Percentiles rank a stretch among this genome's conserved stretches.
Conservation (phyloP, 2,329 filamentous ascomycete species). For the Mycogone perniciosa region DNA sequence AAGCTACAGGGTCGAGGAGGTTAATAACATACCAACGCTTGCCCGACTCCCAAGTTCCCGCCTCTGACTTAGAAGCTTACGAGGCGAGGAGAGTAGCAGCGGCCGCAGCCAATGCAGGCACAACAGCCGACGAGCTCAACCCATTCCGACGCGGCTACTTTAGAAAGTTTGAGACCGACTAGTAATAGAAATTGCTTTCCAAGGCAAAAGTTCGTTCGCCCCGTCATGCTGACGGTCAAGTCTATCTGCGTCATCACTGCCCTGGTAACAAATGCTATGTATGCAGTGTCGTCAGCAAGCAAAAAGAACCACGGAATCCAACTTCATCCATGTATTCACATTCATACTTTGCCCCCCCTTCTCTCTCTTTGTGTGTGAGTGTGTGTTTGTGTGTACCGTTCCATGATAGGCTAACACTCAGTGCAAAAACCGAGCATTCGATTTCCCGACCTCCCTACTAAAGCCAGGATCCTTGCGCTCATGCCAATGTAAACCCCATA, state of each 20-base stretch:
- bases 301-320: background rate
- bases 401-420: slow-evolving; percentile 1
- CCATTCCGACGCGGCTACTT: slow-evolving; percentile 56
- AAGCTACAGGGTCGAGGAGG: slow-evolving; percentile 66
- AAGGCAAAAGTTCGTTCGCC: background rate
- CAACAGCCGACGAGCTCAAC: slow-evolving; percentile 53
- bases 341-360: background rate
- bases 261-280: too few species aligned
- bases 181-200: background rate
- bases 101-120: slow-evolving; percentile 30
- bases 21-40: slow-evolving; percentile 79
- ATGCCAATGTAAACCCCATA: slow-evolving; percentile 8
- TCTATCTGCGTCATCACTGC: background rate
- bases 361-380: background rate
- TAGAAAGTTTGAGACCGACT: slow-evolving; percentile 40
- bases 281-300: background rate
- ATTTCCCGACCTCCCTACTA: slow-evolving; percentile 7
- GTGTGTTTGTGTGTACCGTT: background rate
- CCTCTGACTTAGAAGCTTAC: slow-evolving; percentile 33
- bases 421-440: slow-evolving; percentile 6
- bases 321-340: slow-evolving; percentile 6
- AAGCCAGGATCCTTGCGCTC: slow-evolving; percentile 10
- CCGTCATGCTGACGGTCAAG: background rate
- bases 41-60: slow-evolving; percentile 50
- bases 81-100: slow-evolving; percentile 22